phyloP scores from a whole-genome alignment of 768 basidiomycete genomes.

The Astraeus odoratus region DNA sequence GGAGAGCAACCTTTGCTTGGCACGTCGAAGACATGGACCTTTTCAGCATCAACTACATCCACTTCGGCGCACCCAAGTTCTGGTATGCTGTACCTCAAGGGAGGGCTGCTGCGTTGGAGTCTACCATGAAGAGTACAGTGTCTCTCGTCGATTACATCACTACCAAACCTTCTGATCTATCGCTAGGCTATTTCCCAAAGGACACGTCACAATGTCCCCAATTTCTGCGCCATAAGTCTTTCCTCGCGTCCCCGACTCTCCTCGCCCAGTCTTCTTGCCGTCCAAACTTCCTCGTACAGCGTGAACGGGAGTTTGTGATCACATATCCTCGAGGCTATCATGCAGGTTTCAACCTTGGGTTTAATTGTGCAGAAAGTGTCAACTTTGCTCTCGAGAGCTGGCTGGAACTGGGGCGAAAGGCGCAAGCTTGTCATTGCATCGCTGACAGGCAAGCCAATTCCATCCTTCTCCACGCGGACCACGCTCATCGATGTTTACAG shows the following conservation, averaged over 20 bases:
- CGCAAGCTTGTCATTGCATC: conserved; percentile 71
- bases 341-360: conserved; percentile 92
- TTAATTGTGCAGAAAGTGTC: conserved; percentile 96
- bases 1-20: conserved; percentile 98
- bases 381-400: conserved; percentile 96
- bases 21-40: conserved; percentile 99
- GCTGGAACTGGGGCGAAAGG: conserved; percentile 81
- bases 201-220: conserved; percentile 83
- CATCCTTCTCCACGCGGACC: neutral
- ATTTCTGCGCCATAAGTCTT: conserved; percentile 95
- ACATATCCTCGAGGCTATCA: conserved; percentile 95
- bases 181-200: conserved; percentile 78
- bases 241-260: conserved; percentile 80
- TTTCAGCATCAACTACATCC: conserved; percentile 98
- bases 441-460: conserved; percentile 49
- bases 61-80: conserved; percentile 94
- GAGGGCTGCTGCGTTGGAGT: conserved; percentile 75
- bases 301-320: conserved; percentile 93
- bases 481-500: conserved; percentile 37
- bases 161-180: neutral
- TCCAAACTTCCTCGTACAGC: conserved; percentile 86
- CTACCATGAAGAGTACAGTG: conserved; percentile 71
- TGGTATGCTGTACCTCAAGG: conserved; percentile 97
- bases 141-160: neutral
- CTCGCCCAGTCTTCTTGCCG: conserved; percentile 73